Percentiles rank a stretch among this genome's conserved stretches.
phyloP scores from a whole-genome alignment of 2,329 filamentous ascomycete genomes.

The Xylogone sp. region DNA sequence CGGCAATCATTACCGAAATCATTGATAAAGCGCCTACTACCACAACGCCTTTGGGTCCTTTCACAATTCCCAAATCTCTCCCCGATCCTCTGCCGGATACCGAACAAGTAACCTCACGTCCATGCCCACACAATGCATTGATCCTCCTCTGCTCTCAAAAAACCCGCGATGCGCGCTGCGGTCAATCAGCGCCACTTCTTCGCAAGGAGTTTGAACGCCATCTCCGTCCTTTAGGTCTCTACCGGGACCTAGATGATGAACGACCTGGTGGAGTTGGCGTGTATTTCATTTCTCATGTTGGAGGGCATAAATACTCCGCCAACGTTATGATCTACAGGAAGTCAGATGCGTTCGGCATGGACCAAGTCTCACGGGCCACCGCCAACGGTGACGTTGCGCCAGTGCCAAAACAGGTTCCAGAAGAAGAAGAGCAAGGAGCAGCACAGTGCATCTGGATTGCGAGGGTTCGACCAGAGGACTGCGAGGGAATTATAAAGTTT shows the following conservation, averaged over 20 bases:
- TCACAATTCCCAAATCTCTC: conserved; percentile 33
- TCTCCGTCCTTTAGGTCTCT: conserved; percentile 77
- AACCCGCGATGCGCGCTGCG: conserved; percentile 92
- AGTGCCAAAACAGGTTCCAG: conserved; percentile 21
- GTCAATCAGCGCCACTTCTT: conserved; percentile 88
- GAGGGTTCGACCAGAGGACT: conserved; percentile 79
- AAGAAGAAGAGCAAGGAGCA: conserved; percentile 49
- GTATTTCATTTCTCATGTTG: conserved; percentile 95
- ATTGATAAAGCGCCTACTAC: conserved; percentile 73
- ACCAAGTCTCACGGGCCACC: conserved; percentile 26
- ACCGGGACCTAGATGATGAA: conserved; percentile 83
- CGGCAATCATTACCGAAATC: conserved; percentile 66
- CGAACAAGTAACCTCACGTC: conserved; percentile 49
- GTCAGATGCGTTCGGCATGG: conserved; percentile 29
- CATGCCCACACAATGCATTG: conserved; percentile 78
- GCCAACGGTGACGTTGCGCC: conserved; percentile 27
- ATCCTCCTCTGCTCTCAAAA: conserved; percentile 92
- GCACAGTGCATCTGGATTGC: conserved; percentile 93
- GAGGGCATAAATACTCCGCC: conserved; percentile 93
- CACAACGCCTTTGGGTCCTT: conserved; percentile 62
- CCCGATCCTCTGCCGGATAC: conserved; percentile 25
- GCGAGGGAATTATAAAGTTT: conserved; percentile 85
- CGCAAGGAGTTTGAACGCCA: conserved; percentile 86
- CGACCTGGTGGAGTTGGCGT: conserved; percentile 89
- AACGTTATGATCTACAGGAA: conserved; percentile 89